Evolutionary conservation across 306 rosid genomes (phyloP), one percentile per base, ranked within the genome.

Genomic region (Citrullus amarus): DNA sequence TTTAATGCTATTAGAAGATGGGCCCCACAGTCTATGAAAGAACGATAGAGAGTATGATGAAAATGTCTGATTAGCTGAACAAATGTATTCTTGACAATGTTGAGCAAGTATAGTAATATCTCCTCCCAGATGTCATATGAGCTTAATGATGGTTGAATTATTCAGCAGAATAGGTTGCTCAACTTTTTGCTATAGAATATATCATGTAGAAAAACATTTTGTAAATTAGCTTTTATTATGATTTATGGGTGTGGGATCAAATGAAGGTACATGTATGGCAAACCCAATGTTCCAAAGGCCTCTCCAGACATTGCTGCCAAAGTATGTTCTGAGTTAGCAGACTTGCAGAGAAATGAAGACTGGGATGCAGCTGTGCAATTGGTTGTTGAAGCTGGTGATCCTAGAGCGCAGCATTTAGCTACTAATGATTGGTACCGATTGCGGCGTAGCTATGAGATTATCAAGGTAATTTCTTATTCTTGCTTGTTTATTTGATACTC

Each of bases 231-330:
- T 50, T 72, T 72, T 48, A 53, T 53, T 5, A 15, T 48, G 54
- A 48, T 14, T 70, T 22, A 68, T 70, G 76, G 57, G 57, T 70
- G 77, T 28, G 77, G 2, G 57, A 28, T 73, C 39, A 75, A 59
- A 78, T 80, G 83, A 81, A 94, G 97, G 98, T 88, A 85, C 81
- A 85, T 88, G 51, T 95, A 95, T 80, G 97, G 98, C 68, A 95
- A 92, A 84, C 98, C 98, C 79, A 92, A 92, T 70, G 98, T 95
- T 46, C 98, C 97, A 67, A 90, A 83, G 84, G 91, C 98, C 39
- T 88, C 92, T 80, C 79, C 72, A 58, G 90, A 91, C 79, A 83
- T 85, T 41, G 69, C 89, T 79, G 90, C 93, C 34, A 83, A 92
- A 84, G 97, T 78, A 75, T 66, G 57, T 83, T 67, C 81, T 6